These are phyloP conservation scores for Ceratocystis alfenasii DNA, from an alignment of 2,329 filamentous ascomycete species.

Conservation along the genomic window DNA sequence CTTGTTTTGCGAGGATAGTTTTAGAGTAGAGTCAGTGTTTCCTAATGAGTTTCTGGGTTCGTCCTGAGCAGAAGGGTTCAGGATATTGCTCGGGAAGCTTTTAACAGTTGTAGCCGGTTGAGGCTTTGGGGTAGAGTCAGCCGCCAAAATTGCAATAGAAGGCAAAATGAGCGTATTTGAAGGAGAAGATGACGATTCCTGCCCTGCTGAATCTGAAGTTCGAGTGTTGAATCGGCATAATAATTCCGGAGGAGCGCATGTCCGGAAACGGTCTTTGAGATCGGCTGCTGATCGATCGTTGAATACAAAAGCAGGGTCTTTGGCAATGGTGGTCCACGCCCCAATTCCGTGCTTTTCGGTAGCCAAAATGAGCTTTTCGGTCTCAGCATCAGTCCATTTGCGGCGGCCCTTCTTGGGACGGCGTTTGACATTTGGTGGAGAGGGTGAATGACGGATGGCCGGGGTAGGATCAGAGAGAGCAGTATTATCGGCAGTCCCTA, in stretches of 20 bases:
- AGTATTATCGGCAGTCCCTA: neutral
- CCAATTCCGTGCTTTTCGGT: slow-evolving; percentile 52
- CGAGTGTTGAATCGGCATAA: slow-evolving; percentile 23
- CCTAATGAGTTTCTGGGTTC: neutral
- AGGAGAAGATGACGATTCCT: neutral
- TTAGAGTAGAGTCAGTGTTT: slow-evolving; percentile 3
- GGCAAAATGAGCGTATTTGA: neutral
- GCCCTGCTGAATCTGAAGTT: neutral
- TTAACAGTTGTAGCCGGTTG: neutral
- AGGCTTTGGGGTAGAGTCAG: neutral
- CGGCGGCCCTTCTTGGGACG: slow-evolving; percentile 46
- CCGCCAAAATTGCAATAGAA: neutral
- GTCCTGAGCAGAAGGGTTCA: slow-evolving; percentile 21
- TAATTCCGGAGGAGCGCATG: slow-evolving; percentile 52
- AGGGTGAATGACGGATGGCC: neutral
- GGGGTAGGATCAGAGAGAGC: neutral
- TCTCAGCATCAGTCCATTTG: slow-evolving; percentile 56
- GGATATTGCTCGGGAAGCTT: slow-evolving; percentile 11
- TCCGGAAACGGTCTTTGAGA: slow-evolving; percentile 54
- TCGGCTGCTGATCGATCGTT: slow-evolving; percentile 50
- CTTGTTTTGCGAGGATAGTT: slow-evolving; percentile 10
- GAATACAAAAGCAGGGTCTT: slow-evolving; percentile 49
- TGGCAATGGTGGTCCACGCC: slow-evolving; percentile 53
- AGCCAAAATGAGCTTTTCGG: slow-evolving; percentile 48
- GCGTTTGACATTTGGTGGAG: slow-evolving; percentile 31